Base-by-base conservation (phyloP, 176 grass and related monocot genomes). In the Alopecurus myosuroides region DNA sequence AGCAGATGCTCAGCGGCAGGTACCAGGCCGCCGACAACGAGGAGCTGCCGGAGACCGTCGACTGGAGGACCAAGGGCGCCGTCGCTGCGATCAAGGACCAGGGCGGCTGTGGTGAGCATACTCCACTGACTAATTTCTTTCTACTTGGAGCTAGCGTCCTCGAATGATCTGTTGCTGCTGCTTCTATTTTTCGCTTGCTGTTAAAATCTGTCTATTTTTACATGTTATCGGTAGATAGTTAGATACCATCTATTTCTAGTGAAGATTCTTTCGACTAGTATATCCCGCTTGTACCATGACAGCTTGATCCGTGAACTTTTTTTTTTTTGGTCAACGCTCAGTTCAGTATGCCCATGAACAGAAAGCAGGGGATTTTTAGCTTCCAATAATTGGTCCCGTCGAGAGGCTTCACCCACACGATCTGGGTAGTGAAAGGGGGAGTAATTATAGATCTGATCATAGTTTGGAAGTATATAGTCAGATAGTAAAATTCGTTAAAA, bases 41-140 rank as follows among this genome's bases (percentile, higher is more conserved):
- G 34, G 85, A 25, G 0, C 80, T 97, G 50, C 94, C 94, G 1
- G 87, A 92, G 23, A 79, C 85, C 77, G 84, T 97, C 1, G 94
- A 97, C 64, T 97, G 94, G 94, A 90, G 87, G 88, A 36, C 55
- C 7, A 90, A 90, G 76, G 94, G 94, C 1, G 92, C 94, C 28
- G 92, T 97, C 50, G 79, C 45, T 0, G 87, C 66, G 18, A 28
- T 97, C 63, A 97, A 97, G 86, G 92, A 97, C 83, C 94, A 97
- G 85, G 94, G 94, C 33, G 86, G 94, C 49, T 97, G 94, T 60
- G 94, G 94, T 97, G 22, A 92, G 82, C 63, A 25, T 70, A 45
- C 44, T 74, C 4, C 2, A 13, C 52, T 55, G 4, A 60, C 78
- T 53, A 2, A 83, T 28, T 5, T 22, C 0, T 64, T 33, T 14